These are phyloP conservation scores for Cinnamomum chago DNA, from an alignment of 164 flowering plant genomes.

Conservation along the genomic window DNA sequence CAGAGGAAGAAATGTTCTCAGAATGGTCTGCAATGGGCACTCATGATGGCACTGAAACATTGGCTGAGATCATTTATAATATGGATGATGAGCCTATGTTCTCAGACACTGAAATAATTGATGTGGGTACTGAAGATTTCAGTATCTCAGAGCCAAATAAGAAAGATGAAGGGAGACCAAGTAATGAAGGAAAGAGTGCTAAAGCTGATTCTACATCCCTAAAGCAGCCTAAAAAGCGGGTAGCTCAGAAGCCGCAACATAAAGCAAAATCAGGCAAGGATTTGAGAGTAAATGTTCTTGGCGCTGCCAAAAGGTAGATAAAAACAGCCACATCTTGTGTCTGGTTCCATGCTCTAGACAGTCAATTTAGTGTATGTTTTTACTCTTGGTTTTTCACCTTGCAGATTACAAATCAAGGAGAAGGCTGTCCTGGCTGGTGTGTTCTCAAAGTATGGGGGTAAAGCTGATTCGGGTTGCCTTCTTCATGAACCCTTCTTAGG, in stretches of 20 bases:
- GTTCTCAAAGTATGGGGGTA: conserved; percentile 10
- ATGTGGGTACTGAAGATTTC: conserved; percentile 16
- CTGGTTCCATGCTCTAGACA: neutral
- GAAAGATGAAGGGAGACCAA: neutral
- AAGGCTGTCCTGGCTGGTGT: conserved; percentile 11
- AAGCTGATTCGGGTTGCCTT: neutral
- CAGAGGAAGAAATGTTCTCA: conserved; percentile 14
- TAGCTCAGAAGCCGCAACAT: neutral
- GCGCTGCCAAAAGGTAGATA: conserved; percentile 9
- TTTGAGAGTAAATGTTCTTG: conserved; percentile 3
- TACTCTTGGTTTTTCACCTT: neutral
- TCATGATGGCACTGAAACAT: neutral
- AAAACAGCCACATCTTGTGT: too few species aligned
- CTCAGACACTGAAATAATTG: conserved; percentile 18
- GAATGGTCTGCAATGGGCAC: conserved; percentile 16
- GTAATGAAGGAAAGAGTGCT: neutral
- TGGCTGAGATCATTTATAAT: neutral
- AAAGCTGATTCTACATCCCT: neutral
- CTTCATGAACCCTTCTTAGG: neutral
- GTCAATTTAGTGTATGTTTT: too few species aligned
- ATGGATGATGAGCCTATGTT: conserved; percentile 16
- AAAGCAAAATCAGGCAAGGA: conserved; percentile 1
- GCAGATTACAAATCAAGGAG: conserved; percentile 12
- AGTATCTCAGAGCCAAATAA: neutral
- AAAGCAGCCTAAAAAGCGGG: neutral